Base-by-base conservation (phyloP, 768 basidiomycete species). In the Amanita molliuscula region DNA sequence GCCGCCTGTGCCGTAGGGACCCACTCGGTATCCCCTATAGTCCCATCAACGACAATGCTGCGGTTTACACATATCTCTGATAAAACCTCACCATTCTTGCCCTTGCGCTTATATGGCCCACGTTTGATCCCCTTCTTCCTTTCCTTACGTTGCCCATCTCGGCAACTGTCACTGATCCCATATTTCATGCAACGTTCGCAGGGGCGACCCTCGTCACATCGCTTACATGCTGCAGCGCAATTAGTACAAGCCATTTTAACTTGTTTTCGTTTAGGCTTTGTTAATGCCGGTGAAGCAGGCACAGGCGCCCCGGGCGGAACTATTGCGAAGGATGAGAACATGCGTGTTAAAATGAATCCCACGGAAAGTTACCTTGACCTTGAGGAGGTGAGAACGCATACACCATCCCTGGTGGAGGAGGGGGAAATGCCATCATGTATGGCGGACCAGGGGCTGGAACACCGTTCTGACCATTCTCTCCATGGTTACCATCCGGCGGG, bases 211-310 rank as follows among this genome's bases (percentile, higher is more conserved):
- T 91, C 89, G 64, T 91, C 86, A 62, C 88, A 91, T 56, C 89
- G 87, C 65, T 91, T 91, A 69, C 88, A 91, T 0, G 88, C 88
- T 46, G 79, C 78, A 53, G 90, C 89, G 61, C 88, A 91, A 58
- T 90, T 88, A 18, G 88, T 91, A 65, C 88, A 91, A 69, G 88
- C 88, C 71, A 89, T 89, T 73, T 91, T 91, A 59, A 91, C 89
- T 62, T 91, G 88, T 58, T 80, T 81, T 54, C 88, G 85, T 66
- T 91, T 91, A 2, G 84, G 78, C 53, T 81, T 67, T 6, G 61
- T 50, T 35, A 62, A 41, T 0, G 66, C 61, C 3, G 63, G 45
- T 3, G 66, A 59, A 16, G 63, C 31, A 20, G 61, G 56, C 34
- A 52, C 57, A 34, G 60, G 56, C 50, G 61, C 58, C 10, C 49